Percentiles rank a stretch among this genome's conserved stretches.
phyloP scores from a whole-genome alignment of 1,284 basidiomycete species.

The Rhodotorula mucilaginosa region DNA sequence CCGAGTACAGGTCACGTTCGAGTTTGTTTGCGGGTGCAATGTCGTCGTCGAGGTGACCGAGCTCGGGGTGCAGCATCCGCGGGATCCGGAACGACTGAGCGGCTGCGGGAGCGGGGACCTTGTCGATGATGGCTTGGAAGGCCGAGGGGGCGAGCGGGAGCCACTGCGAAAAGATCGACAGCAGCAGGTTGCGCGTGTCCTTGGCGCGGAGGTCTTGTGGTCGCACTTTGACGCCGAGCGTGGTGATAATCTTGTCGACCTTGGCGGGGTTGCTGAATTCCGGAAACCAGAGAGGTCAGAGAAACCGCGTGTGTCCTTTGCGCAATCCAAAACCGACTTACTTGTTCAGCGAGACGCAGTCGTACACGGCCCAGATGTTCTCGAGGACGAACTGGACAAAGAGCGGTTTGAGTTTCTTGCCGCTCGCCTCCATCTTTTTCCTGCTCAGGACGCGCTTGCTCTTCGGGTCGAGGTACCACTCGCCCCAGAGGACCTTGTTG shows the following conservation, averaged over 20 bases:
- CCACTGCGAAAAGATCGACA: constrained; percentile 92
- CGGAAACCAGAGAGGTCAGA: neutral
- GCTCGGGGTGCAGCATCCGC: constrained; percentile 83
- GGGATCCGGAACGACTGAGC: constrained; percentile 84
- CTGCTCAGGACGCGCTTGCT: constrained; percentile 87
- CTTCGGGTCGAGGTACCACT: constrained; percentile 96
- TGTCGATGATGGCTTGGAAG: constrained; percentile 87
- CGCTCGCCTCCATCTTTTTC: constrained; percentile 63
- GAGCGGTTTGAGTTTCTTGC: constrained; percentile 74
- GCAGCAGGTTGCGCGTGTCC: constrained; percentile 78
- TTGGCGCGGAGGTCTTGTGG: constrained; percentile 90
- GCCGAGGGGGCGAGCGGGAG: constrained; percentile 88
- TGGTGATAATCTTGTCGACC: constrained; percentile 80
- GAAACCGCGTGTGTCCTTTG: neutral
- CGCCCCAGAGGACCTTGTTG: constrained; percentile 89
- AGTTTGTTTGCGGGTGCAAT: constrained; percentile 67
- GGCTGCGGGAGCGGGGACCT: constrained; percentile 78
- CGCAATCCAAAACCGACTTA: constrained; percentile 54
- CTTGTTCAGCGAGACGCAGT: constrained; percentile 80
- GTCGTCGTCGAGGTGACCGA: constrained; percentile 50
- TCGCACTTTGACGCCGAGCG: constrained; percentile 78
- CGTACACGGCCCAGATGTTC: constrained; percentile 96
- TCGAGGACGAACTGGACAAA: constrained; percentile 98
- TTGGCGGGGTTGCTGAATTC: constrained; percentile 76
- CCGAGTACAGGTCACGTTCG: constrained; percentile 76